Conservation (phyloP, 1,284 basidiomycete species). For the Vanrija pseudolonga region DNA sequence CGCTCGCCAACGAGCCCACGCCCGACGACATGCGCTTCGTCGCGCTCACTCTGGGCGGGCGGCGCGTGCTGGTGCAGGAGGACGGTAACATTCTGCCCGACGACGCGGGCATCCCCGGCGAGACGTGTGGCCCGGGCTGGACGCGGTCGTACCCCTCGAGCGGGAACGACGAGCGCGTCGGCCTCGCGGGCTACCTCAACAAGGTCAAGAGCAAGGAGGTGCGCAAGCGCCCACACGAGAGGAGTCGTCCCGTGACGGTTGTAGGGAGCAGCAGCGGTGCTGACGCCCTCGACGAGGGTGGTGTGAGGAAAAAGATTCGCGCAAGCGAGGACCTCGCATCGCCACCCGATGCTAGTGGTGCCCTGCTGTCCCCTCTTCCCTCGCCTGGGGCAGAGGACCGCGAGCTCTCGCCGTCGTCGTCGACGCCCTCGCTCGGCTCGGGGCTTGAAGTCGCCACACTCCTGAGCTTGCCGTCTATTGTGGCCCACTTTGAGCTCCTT, state of each 20-base stretch:
- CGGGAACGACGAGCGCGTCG: slow-evolving; percentile 18
- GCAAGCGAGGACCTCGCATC: slow-evolving; percentile 9
- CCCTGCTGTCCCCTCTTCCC: slow-evolving; percentile 29
- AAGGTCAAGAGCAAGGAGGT: slow-evolving; percentile 27
- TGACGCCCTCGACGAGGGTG: too few species aligned
- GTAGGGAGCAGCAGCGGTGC: neutral
- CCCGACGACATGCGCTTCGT: slow-evolving; percentile 44
- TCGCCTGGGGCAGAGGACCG: slow-evolving; percentile 30
- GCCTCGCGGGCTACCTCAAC: slow-evolving; percentile 23
- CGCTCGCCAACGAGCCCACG: slow-evolving; percentile 39
- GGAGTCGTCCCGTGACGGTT: slow-evolving; percentile 6
- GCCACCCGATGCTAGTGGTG: too few species aligned
- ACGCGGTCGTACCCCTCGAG: slow-evolving; percentile 20
- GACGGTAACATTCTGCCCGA: slow-evolving; percentile 20
- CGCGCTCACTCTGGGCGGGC: slow-evolving; percentile 37
- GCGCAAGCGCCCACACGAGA: slow-evolving; percentile 34
- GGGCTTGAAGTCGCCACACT: slow-evolving; percentile 44
- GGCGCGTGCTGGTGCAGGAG: slow-evolving; percentile 41
- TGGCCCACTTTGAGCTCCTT: slow-evolving; percentile 41
- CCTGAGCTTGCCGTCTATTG: slow-evolving; percentile 42
- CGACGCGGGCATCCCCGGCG: slow-evolving; percentile 2
- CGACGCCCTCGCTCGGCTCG: slow-evolving; percentile 26
- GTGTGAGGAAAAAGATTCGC: slow-evolving; percentile 35
- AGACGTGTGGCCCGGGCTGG: slow-evolving; percentile 22
- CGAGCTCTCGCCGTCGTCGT: neutral